Evolutionary conservation across 148 eudicot genomes (phyloP).

Genomic region (Amaranthus hypochondriacus): DNA sequence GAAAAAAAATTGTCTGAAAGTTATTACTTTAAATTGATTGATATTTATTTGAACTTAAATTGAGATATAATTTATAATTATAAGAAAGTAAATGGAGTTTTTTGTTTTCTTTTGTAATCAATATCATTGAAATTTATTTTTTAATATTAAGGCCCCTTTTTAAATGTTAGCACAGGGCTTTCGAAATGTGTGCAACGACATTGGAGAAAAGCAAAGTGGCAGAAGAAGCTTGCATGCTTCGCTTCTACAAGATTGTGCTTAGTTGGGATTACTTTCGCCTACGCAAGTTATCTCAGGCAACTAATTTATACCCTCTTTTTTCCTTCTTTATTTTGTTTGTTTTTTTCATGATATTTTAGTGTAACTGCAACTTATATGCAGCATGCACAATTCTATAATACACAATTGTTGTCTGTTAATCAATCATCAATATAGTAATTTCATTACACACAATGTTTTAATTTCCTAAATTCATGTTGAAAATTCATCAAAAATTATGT

Average conservation of each 20-base stretch:
- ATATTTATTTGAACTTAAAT: too few relatives aligned
- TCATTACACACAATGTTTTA: neutral
- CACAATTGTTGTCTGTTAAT: neutral
- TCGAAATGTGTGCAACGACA: slow-evolving; percentile 32
- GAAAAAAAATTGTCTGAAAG: too few relatives aligned
- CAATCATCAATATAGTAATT: neutral
- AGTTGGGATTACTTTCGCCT: slow-evolving; percentile 78
- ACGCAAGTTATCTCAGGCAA: slow-evolving; percentile 42
- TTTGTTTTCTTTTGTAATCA: too few relatives aligned
- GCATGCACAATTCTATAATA: neutral
- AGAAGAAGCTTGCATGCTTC: slow-evolving; percentile 37
- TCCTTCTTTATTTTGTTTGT: neutral
- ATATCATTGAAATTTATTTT: too few relatives aligned
- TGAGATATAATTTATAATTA: too few relatives aligned
- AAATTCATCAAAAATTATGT: too few relatives aligned
- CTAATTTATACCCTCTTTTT: neutral
- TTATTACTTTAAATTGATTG: too few relatives aligned
- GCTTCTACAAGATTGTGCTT: slow-evolving; percentile 78
- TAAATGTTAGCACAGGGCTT: too few relatives aligned
- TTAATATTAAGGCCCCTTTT: too few relatives aligned
- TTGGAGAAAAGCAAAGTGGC: slow-evolving; percentile 47
- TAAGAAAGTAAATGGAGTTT: too few relatives aligned
- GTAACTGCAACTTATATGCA: neutral
- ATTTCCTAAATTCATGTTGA: too few relatives aligned
- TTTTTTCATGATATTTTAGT: neutral